Base-by-base conservation (phyloP, 1,139 yeast species). In the Kazachstania sp. region DNA sequence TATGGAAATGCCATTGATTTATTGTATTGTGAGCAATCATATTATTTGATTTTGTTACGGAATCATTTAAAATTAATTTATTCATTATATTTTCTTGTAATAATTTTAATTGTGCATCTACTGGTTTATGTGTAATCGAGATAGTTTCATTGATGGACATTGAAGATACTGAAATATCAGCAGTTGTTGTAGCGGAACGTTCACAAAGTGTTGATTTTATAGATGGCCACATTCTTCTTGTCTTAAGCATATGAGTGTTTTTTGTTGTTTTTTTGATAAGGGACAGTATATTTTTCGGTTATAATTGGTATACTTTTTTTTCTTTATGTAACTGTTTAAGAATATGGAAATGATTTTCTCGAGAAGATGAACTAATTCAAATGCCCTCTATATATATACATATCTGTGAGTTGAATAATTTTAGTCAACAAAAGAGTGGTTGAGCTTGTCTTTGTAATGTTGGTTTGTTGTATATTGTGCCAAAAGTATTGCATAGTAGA, bases 1-100 rank as follows among this genome's bases (percentile, higher is more conserved):
- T 59, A 28, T 52, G 54, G 41, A 59, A 54, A 49, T 56, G 58
- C 63, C 61, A 59, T 44, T 59, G 59, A 45, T 60, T 58, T 7
- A 60, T 52, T 37, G 54, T 55, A 38, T 51, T 48, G 37, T 51
- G 49, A 8, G 52, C 36, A 44, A 57, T 36, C 42, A 39, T 39
- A 16, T 19, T 15, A 26, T 39, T 39, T 23, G 18, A 6, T 26
- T 44, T 35, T 37, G 56, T 54, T 1, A 46, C 39, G 2, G 23
- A 36, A 3, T 44, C 45, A 19, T 13, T 42, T n/a, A 45, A 41
- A 3, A 40, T 28, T 1, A 51, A 43, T 9, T 44, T 49, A 16
- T 45, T 47, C 52, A 58, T 54, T 9, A 56, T 41, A 11, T 49
- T 39, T 20, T 50, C 50, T 41, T 57, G 59, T 28, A 50, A 48